Evolutionary conservation across 2,329 filamentous ascomycete species (phyloP).

Genomic region (Acarospora socialis): DNA sequence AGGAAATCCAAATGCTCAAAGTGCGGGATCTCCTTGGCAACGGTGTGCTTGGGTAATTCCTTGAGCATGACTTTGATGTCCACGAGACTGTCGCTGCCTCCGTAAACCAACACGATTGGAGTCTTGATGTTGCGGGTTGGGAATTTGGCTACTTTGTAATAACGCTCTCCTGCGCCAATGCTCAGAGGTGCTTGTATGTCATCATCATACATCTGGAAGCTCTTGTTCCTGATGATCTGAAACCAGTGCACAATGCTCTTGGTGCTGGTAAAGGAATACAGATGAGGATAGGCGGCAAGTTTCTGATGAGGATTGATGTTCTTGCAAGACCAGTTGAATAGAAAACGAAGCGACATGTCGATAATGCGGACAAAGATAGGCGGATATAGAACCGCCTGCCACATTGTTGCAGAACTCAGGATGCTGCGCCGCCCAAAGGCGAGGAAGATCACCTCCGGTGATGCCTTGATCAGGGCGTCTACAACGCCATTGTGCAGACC

Average conservation of each 20-base stretch:
- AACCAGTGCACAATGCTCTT: conserved; percentile 99
- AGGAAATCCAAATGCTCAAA: conserved; percentile 97
- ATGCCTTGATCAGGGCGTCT: conserved; percentile 84
- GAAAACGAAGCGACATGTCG: conserved; percentile 62
- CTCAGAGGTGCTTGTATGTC: conserved; percentile 68
- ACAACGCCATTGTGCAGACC: conserved; percentile 82
- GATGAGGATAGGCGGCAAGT: conserved; percentile 83
- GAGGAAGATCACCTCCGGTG: conserved; percentile 80
- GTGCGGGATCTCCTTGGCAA: conserved; percentile 74
- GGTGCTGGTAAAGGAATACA: conserved; percentile 93
- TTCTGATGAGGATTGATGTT: conserved; percentile 86
- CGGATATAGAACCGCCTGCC: conserved; percentile 90
- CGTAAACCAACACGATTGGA: conserved; percentile 84
- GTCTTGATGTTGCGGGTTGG: conserved; percentile 96
- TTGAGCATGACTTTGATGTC: conserved; percentile 87
- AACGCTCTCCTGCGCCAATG: conserved; percentile 57
- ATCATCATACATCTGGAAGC: conserved; percentile 97
- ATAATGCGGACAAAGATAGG: conserved; percentile 83
- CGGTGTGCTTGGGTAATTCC: conserved; percentile 71
- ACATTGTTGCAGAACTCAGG: conserved; percentile 85
- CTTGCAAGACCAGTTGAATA: conserved; percentile 77
- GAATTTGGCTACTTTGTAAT: conserved; percentile 93
- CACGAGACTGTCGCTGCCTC: conserved; percentile 82
- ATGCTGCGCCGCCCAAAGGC: conserved; percentile 87
- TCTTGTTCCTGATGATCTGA: conserved; percentile 91